Percentiles rank a stretch among this genome's conserved stretches.
Evolutionary conservation across 2,329 filamentous ascomycete genomes (phyloP).

Genomic region (Aspergillus tubingensis): DNA sequence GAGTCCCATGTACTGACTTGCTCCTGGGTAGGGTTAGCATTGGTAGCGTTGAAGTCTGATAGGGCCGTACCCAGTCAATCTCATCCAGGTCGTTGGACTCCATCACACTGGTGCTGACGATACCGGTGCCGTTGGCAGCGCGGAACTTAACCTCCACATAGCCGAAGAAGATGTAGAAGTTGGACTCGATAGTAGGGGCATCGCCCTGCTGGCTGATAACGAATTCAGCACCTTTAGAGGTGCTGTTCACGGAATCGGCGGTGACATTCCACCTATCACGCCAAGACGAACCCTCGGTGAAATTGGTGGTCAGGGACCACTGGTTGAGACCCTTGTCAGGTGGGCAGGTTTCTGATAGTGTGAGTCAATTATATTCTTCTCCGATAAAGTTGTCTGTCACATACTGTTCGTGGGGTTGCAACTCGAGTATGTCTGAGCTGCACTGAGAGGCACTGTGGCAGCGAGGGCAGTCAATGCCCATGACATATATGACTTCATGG

Average conservation of each 20-base stretch:
- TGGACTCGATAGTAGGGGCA: slow-evolving; percentile 78
- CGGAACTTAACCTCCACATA: slow-evolving; percentile 82
- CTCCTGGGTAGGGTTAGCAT: slow-evolving; percentile 41
- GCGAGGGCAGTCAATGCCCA: slow-evolving; percentile 12
- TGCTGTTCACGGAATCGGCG: slow-evolving; percentile 65
- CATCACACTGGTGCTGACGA: slow-evolving; percentile 87
- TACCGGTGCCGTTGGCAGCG: slow-evolving; percentile 83
- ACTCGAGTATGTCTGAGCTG: slow-evolving; percentile 71
- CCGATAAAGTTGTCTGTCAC: background rate
- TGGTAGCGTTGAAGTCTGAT: slow-evolving; percentile 52
- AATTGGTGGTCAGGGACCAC: slow-evolving; percentile 33
- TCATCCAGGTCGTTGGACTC: slow-evolving; percentile 92
- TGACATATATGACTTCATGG: slow-evolving; percentile 11
- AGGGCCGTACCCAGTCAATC: slow-evolving; percentile 93
- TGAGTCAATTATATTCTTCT: background rate
- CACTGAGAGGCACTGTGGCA: slow-evolving; percentile 12
- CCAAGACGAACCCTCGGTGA: slow-evolving; percentile 52
- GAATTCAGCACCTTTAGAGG: slow-evolving; percentile 73
- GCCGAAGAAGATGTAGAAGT: slow-evolving; percentile 99
- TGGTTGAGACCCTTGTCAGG: slow-evolving; percentile 67
- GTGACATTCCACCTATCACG: slow-evolving; percentile 65
- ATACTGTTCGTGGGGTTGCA: slow-evolving; percentile 66
- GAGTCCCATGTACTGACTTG: slow-evolving; percentile 36
- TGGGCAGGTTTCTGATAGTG: slow-evolving; percentile 57
- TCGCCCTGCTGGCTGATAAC: slow-evolving; percentile 76